Evolutionary conservation across 176 grass and related monocot genomes (phyloP).

Genomic region (Oryza glaberrima): DNA sequence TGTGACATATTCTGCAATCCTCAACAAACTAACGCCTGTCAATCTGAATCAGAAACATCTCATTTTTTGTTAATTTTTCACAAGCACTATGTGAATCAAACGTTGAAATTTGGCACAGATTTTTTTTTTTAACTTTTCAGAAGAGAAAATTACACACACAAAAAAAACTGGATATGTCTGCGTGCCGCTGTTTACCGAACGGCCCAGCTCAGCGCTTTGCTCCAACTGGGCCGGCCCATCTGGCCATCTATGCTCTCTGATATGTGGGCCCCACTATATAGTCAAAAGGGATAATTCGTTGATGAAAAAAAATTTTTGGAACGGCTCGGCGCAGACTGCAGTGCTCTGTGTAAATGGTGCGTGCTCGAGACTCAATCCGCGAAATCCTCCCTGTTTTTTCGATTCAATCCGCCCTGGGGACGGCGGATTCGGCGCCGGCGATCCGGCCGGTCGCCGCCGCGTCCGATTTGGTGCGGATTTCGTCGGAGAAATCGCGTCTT

Average conservation of each 20-base stretch:
- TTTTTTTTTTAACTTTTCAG: too few species aligned
- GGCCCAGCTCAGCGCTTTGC: background rate
- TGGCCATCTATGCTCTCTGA: background rate
- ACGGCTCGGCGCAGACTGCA: too few species aligned
- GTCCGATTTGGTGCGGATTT: slow-evolving; percentile 29
- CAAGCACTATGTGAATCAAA: too few species aligned
- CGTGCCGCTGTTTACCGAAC: background rate
- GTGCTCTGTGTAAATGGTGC: background rate
- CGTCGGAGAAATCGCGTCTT: background rate
- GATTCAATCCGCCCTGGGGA: background rate
- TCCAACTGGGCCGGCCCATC: background rate
- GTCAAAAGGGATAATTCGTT: background rate
- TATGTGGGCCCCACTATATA: background rate
- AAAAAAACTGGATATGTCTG: too few species aligned
- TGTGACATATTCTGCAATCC: too few species aligned
- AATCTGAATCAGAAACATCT: too few species aligned
- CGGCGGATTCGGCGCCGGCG: background rate
- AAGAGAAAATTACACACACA: too few species aligned
- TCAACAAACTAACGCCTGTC: too few species aligned
- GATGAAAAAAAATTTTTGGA: background rate
- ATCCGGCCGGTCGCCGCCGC: background rate
- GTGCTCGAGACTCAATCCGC: background rate
- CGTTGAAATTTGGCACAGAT: too few species aligned
- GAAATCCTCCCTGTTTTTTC: background rate
- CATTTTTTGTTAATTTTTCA: too few species aligned